Percentiles rank a stretch among this genome's conserved stretches.
Evolutionary conservation across 495 filamentous ascomycete genomes (phyloP).

Genomic region (Aspergillus nidulans): DNA sequence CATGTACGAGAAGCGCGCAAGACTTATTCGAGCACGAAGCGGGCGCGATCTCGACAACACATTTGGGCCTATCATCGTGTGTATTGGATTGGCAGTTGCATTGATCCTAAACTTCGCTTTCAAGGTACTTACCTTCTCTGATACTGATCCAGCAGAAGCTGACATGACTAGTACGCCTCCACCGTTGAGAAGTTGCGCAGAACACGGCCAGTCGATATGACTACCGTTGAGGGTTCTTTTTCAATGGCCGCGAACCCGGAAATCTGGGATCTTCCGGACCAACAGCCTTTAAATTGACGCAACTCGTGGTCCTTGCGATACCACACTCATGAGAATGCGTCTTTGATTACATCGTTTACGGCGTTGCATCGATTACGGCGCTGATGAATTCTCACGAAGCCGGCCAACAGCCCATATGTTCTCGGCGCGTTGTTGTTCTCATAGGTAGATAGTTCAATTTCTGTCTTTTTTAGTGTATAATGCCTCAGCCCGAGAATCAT

Average conservation of each 20-base stretch:
- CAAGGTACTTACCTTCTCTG: constrained; percentile 42
- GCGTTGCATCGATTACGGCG: not conserved
- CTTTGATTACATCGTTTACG: not conserved
- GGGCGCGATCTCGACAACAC: constrained; percentile 90
- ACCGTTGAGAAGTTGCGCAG: constrained; percentile 24
- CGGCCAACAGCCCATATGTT: not conserved
- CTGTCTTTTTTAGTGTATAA: not conserved
- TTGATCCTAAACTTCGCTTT: constrained; percentile 86
- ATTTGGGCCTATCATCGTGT: constrained; percentile 78
- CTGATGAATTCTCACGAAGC: not conserved
- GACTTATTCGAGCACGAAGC: constrained; percentile 77
- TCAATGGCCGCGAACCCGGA: constrained; percentile 10
- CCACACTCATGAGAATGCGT: not conserved
- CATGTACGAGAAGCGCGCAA: constrained; percentile 68
- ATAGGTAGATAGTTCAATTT: too few species aligned
- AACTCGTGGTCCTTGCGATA: not conserved
- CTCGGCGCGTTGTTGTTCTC: not conserved
- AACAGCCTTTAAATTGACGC: not conserved
- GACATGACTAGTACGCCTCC: constrained; percentile 28
- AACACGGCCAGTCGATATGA: constrained; percentile 12
- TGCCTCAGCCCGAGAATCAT: too few species aligned
- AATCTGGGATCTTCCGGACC: constrained; percentile 16
- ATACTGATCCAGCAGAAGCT: constrained; percentile 11
- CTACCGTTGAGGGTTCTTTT: constrained; percentile 14
- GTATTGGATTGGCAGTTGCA: constrained; percentile 70